A percentile compares a stretch with the other conserved stretches of the same genome.
phyloP scores from a whole-genome alignment of 2,329 filamentous ascomycete species.

The Aspergillus floridensis region DNA sequence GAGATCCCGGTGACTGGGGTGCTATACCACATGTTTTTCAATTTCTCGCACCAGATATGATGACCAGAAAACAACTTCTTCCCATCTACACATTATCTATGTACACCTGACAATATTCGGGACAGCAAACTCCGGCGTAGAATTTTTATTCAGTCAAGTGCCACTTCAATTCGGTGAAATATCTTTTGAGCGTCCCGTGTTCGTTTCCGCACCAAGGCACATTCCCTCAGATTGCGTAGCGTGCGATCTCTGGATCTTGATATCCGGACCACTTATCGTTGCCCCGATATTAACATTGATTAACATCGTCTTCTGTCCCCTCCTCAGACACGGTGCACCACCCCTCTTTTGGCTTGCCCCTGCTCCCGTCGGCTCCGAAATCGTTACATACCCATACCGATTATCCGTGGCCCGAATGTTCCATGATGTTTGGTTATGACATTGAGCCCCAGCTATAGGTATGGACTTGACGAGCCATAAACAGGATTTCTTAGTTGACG shows the following conservation, averaged over 20 bases:
- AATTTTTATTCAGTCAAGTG: background rate
- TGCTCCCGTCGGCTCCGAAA: background rate
- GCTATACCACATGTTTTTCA: too few species aligned
- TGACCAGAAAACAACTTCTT: too few species aligned
- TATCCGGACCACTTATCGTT: slow-evolving; percentile 3
- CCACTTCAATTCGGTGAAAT: background rate
- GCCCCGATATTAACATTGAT: background rate
- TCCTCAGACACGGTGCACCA: background rate
- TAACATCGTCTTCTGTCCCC: background rate
- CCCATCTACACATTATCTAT: too few species aligned
- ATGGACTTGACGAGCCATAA: background rate
- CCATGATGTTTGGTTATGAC: background rate
- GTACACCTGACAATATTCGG: too few species aligned
- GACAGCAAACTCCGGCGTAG: too few species aligned
- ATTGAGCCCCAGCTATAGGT: background rate
- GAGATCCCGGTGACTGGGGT: too few species aligned
- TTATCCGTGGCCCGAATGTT: background rate
- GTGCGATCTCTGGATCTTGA: slow-evolving; percentile 24
- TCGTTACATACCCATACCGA: background rate
- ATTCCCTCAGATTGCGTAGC: slow-evolving; percentile 20
- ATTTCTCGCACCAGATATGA: too few species aligned
- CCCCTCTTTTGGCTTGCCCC: background rate
- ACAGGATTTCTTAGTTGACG: background rate
- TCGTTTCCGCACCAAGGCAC: slow-evolving; percentile 11
- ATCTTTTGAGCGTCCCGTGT: slow-evolving; percentile 4